Conservation (phyloP, 805 yeast genomes). For the Monosporozyma unispora region DNA sequence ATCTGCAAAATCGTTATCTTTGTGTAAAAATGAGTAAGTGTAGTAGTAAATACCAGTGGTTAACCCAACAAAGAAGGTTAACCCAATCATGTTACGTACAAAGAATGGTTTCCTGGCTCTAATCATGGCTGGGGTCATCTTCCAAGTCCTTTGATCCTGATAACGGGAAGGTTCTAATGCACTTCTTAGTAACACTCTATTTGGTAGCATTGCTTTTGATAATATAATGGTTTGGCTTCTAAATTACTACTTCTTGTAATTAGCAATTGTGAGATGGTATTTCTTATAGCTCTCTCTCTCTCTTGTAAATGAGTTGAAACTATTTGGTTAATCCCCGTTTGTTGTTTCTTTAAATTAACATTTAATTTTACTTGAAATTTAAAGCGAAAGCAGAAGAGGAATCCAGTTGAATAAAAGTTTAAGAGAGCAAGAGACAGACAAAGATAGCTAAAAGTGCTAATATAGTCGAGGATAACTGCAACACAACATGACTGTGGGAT, state of each 20-base stretch:
- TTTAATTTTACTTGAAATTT: background rate
- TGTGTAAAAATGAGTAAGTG: slow-evolving; percentile 57
- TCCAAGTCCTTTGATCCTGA: slow-evolving; percentile 60
- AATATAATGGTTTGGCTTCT: background rate
- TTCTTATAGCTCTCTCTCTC: background rate
- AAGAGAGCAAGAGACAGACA: background rate
- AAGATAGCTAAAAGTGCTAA: background rate
- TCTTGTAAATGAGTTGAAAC: background rate
- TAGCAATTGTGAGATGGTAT: no score
- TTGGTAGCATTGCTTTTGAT: background rate
- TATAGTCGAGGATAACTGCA: background rate
- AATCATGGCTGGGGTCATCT: slow-evolving; percentile 89
- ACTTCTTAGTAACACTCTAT: background rate
- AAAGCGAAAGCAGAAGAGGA: background rate
- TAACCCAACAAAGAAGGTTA: slow-evolving; percentile 50
- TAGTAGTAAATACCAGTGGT: slow-evolving; percentile 57
- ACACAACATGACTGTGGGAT: slow-evolving; percentile 23
- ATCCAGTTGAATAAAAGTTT: background rate
- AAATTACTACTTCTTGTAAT: background rate
- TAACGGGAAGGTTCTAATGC: slow-evolving; percentile 33
- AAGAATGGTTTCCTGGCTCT: slow-evolving; percentile 86
- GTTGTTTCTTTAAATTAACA: background rate
- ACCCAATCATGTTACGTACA: slow-evolving; percentile 60
- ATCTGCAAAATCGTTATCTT: slow-evolving; percentile 73
- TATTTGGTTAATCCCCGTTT: background rate